Percentiles rank a stretch among this genome's conserved stretches.
phyloP scores from a whole-genome alignment of 495 filamentous ascomycete genomes.

The Talaromyces wortmannii region DNA sequence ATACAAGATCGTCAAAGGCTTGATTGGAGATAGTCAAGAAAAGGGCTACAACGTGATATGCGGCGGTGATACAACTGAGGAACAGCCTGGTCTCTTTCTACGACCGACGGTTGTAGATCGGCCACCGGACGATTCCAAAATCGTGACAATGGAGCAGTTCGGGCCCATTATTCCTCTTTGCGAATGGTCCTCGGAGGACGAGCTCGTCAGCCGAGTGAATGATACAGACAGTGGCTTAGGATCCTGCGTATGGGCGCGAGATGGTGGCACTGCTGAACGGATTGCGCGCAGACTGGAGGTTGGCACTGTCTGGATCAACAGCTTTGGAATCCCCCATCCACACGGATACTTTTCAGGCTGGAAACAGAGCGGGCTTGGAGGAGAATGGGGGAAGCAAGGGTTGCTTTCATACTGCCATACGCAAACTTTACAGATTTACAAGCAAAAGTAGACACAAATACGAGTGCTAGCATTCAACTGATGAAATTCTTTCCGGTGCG shows the following conservation, averaged over 20 bases:
- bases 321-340: slow-evolving; percentile 11
- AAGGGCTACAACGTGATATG: slow-evolving; percentile 34
- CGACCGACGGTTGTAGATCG: slow-evolving; percentile 53
- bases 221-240: slow-evolving; percentile 48
- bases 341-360: slow-evolving; percentile 51
- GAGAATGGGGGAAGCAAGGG: slow-evolving; percentile 54
- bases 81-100: slow-evolving; percentile 44
- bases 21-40: slow-evolving; percentile 36
- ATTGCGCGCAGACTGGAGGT: slow-evolving; percentile 46
- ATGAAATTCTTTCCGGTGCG: too few species aligned
- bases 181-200: slow-evolving; percentile 49
- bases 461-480: too few species aligned
- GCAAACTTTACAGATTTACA: slow-evolving; percentile 22
- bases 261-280: slow-evolving; percentile 39
- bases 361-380: slow-evolving; percentile 61
- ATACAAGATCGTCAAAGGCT: slow-evolving; percentile 43
- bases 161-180: slow-evolving; percentile 51
- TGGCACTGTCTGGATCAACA: slow-evolving; percentile 54
- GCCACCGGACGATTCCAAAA: slow-evolving; percentile 43
- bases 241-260: slow-evolving; percentile 49
- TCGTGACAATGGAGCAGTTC: slow-evolving; percentile 43
- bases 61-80: slow-evolving; percentile 19
- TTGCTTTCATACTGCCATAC: slow-evolving; percentile 53
- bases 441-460: slow-evolving; percentile 11
- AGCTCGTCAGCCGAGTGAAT: slow-evolving; percentile 52